Base-by-base conservation (phyloP, 2,329 filamentous ascomycete species). In the Fonsecaea multimorphosa region DNA sequence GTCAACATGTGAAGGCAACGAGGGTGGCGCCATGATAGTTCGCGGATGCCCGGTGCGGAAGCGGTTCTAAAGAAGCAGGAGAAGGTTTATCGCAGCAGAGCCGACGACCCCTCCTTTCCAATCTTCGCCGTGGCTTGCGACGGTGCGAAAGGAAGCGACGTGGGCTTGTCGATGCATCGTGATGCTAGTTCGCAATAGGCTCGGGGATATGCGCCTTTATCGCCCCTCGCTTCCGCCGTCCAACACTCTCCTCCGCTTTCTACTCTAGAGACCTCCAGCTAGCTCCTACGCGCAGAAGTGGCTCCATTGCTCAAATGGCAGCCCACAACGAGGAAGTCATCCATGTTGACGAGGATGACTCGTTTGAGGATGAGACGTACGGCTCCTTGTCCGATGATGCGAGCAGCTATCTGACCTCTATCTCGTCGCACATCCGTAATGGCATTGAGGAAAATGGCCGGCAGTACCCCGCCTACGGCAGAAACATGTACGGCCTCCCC, bases 401-500 rank as follows among this genome's bases (percentile, higher is more conserved):
- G 19, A 49, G 44, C 44, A 65, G 58, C 51, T 65, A 61, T 32
- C 31, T 62, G 27, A 62, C 58, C 12, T 62, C 64, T 1, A 66
- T 66, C 38, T 31, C n/a, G 3, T 54, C 60, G n/a, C n/a, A 36
- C 22, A 63, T 66, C 59, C 44, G 44, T 11, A n/a, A 36, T 11
- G 64, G 64, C 31, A 53, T 59, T 46, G 40, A 46, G 11, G 64
- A 66, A 29, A 64, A 66, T 31, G 54, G 55, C 19, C 52, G 64
- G 9, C 22, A 22, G 9, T 66, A 66, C 38, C 51, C 53, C 29
- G 53, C 61, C 9, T 65, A 67, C 40, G 62, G 65, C 32, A 32
- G 55, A 24, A 34, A 65, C 27, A n/a, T 27, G 31, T 68, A 68
- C 40, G 63, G 63, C 29, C 32, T 68, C 27, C 67, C 65, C 11